Evolutionary conservation across 2,329 filamentous ascomycete species (phyloP).

Genomic region (Paramyrothecium sp.): DNA sequence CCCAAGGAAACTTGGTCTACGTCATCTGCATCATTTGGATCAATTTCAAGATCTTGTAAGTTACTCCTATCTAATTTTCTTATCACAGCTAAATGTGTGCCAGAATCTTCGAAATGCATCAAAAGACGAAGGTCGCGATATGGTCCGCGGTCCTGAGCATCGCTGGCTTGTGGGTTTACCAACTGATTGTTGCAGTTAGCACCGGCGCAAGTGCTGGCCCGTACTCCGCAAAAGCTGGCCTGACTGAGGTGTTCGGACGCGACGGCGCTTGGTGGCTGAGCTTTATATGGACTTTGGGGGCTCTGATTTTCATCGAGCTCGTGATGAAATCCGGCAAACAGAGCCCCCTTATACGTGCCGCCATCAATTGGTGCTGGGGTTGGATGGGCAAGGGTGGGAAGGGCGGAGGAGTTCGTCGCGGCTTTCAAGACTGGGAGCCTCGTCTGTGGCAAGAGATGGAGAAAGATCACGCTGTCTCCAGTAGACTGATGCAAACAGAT

Average conservation of each 20-base stretch:
- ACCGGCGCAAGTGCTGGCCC: conserved; percentile 53
- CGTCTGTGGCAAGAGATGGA: conserved; percentile 60
- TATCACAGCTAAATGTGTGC: neutral
- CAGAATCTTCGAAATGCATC: conserved; percentile 76
- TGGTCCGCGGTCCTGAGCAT: conserved; percentile 58
- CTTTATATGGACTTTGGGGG: too few relatives aligned
- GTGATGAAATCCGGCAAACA: too few relatives aligned
- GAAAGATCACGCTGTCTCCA: too few relatives aligned
- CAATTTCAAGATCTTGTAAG: conserved; percentile 71
- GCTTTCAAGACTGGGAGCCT: conserved; percentile 47
- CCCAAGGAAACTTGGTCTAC: conserved; percentile 71
- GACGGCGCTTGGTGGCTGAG: too few relatives aligned
- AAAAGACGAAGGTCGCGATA: conserved; percentile 68
- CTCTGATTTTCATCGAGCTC: too few relatives aligned
- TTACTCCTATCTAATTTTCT: neutral
- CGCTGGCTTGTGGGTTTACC: conserved; percentile 86
- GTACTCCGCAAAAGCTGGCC: conserved; percentile 42
- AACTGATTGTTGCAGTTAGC: conserved; percentile 65
- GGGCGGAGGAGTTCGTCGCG: conserved; percentile 27
- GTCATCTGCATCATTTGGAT: conserved; percentile 70
- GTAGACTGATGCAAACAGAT: too few relatives aligned
- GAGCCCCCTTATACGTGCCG: too few relatives aligned
- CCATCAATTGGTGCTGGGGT: conserved; percentile 42
- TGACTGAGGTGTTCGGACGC: too few relatives aligned
- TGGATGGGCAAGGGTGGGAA: conserved; percentile 41